A percentile compares a stretch with the other conserved stretches of the same genome.
Evolutionary conservation across 352 stramenopile species (phyloP).

Genomic region (Elongisporangium senticosum): DNA sequence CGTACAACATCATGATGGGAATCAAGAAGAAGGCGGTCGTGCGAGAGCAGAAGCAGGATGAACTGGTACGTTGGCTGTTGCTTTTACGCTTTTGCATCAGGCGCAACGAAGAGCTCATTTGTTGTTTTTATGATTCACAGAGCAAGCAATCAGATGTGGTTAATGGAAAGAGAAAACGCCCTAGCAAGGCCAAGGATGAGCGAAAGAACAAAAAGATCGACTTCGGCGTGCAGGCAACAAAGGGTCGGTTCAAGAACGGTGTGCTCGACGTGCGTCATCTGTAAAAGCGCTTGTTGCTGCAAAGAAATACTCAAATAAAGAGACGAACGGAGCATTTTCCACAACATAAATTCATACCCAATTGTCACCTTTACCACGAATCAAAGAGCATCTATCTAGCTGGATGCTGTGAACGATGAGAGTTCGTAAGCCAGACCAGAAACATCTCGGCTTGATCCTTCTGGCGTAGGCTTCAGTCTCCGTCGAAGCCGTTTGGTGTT

Average conservation of each 20-base stretch:
- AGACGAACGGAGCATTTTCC: too few species aligned
- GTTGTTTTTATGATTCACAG: constrained; percentile 17
- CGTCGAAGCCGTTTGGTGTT: not conserved
- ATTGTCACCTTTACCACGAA: not conserved
- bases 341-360: not conserved
- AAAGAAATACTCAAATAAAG: constrained; percentile 3
- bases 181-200: constrained; percentile 33
- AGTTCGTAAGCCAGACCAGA: not conserved
- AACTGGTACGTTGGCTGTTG: constrained; percentile 31
- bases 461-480: not conserved
- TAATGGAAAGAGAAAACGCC: constrained; percentile 51
- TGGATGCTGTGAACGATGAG: not conserved
- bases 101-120: not conserved
- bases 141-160: constrained; percentile 66
- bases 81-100: not conserved
- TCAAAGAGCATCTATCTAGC: not conserved
- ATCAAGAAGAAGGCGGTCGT: constrained; percentile 59
- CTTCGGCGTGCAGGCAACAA: constrained; percentile 69
- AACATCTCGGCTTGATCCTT: not conserved
- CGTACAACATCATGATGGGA: constrained; percentile 70
- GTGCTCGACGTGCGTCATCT: constrained; percentile 61
- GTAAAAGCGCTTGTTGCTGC: constrained; percentile 20
- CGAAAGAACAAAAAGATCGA: constrained; percentile 70
- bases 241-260: constrained; percentile 68
- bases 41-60: constrained; percentile 48